Conservation (phyloP, 140 eudicot genomes). For the Senecio squalidus region DNA sequence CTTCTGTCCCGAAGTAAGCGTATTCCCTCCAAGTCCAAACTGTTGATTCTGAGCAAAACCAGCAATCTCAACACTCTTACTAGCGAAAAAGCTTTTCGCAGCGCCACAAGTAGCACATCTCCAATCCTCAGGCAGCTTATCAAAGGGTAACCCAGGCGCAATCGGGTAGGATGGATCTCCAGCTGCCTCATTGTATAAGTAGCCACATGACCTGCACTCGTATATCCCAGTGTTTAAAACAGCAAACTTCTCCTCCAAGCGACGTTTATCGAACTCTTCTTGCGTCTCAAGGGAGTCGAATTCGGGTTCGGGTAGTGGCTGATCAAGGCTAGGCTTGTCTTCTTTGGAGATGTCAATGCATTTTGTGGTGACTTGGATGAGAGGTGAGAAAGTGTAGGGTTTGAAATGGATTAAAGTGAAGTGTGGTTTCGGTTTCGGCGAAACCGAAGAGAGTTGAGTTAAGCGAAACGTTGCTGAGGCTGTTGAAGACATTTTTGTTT, state of each 20-base stretch:
- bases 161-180: conserved; percentile 90
- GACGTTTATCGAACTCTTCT: conserved; percentile 38
- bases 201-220: conserved; percentile 94
- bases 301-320: conserved; percentile 16
- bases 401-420: conserved; percentile 30
- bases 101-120: conserved; percentile 99
- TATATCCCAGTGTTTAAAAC: conserved; percentile 81
- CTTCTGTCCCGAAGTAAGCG: conserved; percentile 92
- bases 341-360: conserved; percentile 74
- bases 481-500: conserved; percentile 53
- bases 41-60: conserved; percentile 97
- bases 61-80: conserved; percentile 96
- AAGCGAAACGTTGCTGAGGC: conserved; percentile 54
- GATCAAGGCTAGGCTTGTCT: conserved; percentile 55
- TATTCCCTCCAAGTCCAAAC: conserved; percentile 85
- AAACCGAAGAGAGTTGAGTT: conserved; percentile 36
- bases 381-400: conserved; percentile 25
- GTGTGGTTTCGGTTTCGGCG: conserved; percentile 23
- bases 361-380: conserved; percentile 34
- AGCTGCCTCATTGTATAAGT: conserved; percentile 54
- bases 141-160: conserved; percentile 88
- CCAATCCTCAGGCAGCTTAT: conserved; percentile 88
- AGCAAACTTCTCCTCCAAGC: conserved; percentile 89
- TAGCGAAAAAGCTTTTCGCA: conserved; percentile 74
- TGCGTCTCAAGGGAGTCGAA: background rate